phyloP scores from a whole-genome alignment of 495 filamentous ascomycete genomes.

The Bacidia gigantensis region DNA sequence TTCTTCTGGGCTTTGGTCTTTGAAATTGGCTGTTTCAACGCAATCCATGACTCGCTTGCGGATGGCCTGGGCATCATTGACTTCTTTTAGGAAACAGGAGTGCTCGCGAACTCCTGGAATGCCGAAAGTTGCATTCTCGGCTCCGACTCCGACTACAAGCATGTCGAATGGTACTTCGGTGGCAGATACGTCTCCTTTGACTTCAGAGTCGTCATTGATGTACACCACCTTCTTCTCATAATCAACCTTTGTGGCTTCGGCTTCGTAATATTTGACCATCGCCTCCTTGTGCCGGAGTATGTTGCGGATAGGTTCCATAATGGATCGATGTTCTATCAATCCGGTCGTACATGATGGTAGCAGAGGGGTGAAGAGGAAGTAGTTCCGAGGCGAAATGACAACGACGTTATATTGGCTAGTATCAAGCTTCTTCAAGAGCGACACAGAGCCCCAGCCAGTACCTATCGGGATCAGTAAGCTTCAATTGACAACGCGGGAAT shows the following conservation, averaged over 20 bases:
- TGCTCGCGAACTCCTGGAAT: constrained; percentile 91
- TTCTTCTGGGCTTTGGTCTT: constrained; percentile 85
- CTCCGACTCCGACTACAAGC: constrained; percentile 92
- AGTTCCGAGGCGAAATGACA: constrained; percentile 90
- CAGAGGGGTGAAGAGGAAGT: constrained; percentile 98
- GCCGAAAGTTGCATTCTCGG: constrained; percentile 97
- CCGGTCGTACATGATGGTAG: constrained; percentile 94
- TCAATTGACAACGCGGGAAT: neutral
- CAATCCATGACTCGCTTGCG: constrained; percentile 99
- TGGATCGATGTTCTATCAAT: constrained; percentile 94
- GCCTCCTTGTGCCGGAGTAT: constrained; percentile 87
- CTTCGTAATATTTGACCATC: constrained; percentile 91
- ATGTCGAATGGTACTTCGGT: constrained; percentile 96
- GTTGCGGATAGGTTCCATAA: constrained; percentile 97
- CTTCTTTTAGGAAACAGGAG: constrained; percentile 97
- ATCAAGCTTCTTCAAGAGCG: constrained; percentile 94
- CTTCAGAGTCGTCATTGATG: constrained; percentile 83
- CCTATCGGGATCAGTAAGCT: constrained; percentile 35
- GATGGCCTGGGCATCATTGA: constrained; percentile 85
- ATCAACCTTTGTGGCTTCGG: constrained; percentile 93
- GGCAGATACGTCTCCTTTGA: constrained; percentile 68
- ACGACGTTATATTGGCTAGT: constrained; percentile 97
- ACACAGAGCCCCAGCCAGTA: constrained; percentile 93
- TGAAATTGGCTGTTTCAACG: constrained; percentile 95
- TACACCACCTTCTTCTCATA: constrained; percentile 74